Base-by-base conservation (phyloP, 305 asterid genomes). In the Lippia alba region DNA sequence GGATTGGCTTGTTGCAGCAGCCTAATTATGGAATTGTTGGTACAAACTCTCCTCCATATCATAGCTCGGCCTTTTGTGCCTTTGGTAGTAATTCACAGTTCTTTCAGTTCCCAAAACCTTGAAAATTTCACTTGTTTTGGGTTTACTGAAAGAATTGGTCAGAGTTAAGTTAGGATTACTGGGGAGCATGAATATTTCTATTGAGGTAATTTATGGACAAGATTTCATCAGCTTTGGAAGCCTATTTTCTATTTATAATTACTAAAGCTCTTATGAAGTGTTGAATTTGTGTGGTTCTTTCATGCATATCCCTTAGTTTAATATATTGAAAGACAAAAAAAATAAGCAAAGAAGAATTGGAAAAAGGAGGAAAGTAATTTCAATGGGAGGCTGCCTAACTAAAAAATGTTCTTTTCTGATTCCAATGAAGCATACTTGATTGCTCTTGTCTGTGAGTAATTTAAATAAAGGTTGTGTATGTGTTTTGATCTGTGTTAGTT, bases 1-100 rank as follows among this genome's bases (percentile, higher is more conserved):
- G 82, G 3, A 69, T 76, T 48, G 77, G 79, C 12, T 75, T 74
- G 49, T 72, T 74, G 75, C 87, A 81, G 77, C 85, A 77, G 46
- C 81, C 83, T 14, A 76, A 60, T 76, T 74, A 62, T 59, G 74
- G 64, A 39, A 44, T 78, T 66, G 83, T 78, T 66, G 83, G 78
- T 81, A 75, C 86, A 36, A 74, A 83, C 56, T 81, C 87, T 56
- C 76, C 80, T 56, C 76, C 80, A 78, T 80, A 85, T 68, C 86
- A 86, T 72, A 82, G 79, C 84, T 88, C 85, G 9, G 41, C 41
- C 70, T 88, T 82, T 76, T 78, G 72, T 84, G 80, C 89, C 61
- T 78, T 76, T 66, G 71, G 83, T 54, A 73, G 77, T 71, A 74
- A 84, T 40, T 74, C 83, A 67, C 91, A 83, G 61, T 80, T 85